Evolutionary conservation across 164 flowering plant genomes (phyloP).

Genomic region (Dillenia suffruticosa): DNA sequence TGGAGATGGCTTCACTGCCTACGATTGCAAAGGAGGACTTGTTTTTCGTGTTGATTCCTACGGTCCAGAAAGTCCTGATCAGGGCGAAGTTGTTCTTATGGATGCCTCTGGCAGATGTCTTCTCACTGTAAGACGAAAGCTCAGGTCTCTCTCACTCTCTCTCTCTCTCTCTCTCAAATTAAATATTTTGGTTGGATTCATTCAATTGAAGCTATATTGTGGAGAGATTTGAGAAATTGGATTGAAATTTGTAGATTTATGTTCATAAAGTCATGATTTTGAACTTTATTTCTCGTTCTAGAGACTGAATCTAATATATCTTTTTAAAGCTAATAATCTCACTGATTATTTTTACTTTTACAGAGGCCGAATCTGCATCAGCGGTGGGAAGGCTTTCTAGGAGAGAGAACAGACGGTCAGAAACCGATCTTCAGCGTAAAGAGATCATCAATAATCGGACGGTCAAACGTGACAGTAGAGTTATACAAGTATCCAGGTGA

Average conservation of each 20-base stretch:
- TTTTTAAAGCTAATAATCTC: slow-evolving; percentile 2
- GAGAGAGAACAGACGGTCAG: slow-evolving; percentile 69
- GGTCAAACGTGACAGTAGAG: slow-evolving; percentile 74
- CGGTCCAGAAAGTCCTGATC: slow-evolving; percentile 54
- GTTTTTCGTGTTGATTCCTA: slow-evolving; percentile 87
- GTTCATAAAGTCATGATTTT: background rate
- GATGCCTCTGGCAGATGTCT: slow-evolving; percentile 72
- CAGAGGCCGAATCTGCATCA: slow-evolving; percentile 95
- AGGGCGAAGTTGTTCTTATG: slow-evolving; percentile 78
- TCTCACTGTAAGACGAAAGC: slow-evolving; percentile 89
- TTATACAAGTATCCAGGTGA: slow-evolving; percentile 41
- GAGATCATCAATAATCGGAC: slow-evolving; percentile 88
- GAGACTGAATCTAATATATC: background rate
- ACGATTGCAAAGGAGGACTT: slow-evolving; percentile 57
- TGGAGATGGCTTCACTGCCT: slow-evolving; percentile 84
- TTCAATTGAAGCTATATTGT: background rate
- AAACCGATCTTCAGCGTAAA: slow-evolving; percentile 82
- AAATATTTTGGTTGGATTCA: background rate
- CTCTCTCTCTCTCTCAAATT: too few species aligned
- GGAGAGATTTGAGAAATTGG: background rate
- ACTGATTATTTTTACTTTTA: background rate
- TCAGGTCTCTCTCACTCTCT: slow-evolving; percentile 9
- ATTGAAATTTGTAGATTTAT: background rate
- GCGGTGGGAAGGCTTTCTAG: slow-evolving; percentile 87
- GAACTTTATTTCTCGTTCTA: background rate